Percentiles rank a stretch among this genome's conserved stretches.
Evolutionary conservation across 345 rosid genomes (phyloP).

Genomic region (Eucalyptus decipiens): DNA sequence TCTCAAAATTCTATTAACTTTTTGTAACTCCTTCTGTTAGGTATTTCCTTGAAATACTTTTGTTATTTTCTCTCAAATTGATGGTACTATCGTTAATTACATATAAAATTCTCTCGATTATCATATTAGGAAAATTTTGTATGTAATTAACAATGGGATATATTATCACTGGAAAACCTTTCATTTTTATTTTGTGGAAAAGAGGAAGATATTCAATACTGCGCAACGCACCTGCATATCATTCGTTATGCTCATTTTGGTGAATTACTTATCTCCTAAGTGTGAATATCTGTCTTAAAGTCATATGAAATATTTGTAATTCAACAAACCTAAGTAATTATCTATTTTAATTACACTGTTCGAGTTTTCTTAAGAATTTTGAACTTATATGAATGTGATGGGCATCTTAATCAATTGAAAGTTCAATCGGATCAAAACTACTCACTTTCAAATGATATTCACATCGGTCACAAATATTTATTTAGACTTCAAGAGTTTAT

Average conservation of each 20-base stretch:
- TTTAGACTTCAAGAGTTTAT: no score
- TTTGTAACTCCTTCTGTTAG: neutral
- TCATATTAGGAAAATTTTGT: neutral
- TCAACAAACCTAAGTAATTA: neutral
- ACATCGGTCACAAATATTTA: neutral
- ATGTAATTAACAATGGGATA: neutral
- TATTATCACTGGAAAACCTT: neutral
- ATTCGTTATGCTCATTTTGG: neutral
- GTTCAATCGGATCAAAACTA: neutral
- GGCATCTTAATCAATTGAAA: neutral
- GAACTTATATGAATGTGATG: neutral
- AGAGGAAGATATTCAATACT: neutral
- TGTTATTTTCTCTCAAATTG: neutral
- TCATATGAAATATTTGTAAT: neutral
- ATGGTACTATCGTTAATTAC: neutral
- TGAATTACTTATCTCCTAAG: no score
- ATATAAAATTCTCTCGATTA: neutral
- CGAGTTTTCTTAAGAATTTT: neutral
- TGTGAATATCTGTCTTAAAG: neutral
- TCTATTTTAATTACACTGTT: neutral
- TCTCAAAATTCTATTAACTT: neutral
- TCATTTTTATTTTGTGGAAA: no score
- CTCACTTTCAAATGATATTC: no score
- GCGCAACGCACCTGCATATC: accelerated
- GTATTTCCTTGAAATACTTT: neutral